Percentiles rank a stretch among this genome's conserved stretches.
Conservation (phyloP, 2,329 filamentous ascomycete species). For the Alternaria dauci region DNA sequence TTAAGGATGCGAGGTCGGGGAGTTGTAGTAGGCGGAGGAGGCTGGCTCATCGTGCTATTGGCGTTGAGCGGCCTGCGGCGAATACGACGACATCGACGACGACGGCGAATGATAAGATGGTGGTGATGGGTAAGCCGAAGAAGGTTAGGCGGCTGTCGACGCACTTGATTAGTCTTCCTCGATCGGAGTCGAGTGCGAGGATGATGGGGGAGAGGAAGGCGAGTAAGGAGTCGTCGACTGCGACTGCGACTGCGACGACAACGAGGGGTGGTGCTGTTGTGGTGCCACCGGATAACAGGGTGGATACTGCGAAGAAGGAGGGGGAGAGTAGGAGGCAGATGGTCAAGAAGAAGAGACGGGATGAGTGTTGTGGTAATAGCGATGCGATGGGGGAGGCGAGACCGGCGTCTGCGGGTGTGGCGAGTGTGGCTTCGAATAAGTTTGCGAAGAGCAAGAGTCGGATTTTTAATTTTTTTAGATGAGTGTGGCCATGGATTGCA, state of each 20-base stretch:
- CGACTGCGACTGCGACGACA: conserved; percentile 19
- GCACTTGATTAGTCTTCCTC: conserved; percentile 42
- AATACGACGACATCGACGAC: conserved; percentile 3
- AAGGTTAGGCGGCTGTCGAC: conserved; percentile 43
- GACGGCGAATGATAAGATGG: conserved; percentile 29
- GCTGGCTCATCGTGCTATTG: conserved; percentile 37
- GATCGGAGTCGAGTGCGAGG: conserved; percentile 33
- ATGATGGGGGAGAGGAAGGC: conserved; percentile 25
- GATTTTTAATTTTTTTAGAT: conserved; percentile 50
- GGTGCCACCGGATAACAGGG: no score
- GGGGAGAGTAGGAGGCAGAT: conserved; percentile 26
- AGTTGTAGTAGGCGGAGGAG: conserved; percentile 34
- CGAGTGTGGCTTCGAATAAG: conserved; percentile 39
- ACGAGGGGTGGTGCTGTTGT: conserved; percentile 12
- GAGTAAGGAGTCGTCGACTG: conserved; percentile 27
- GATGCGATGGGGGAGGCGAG: conserved; percentile 1
- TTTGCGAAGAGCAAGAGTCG: conserved; percentile 47
- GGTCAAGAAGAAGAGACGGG: conserved; percentile 18
- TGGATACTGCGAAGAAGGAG: no score
- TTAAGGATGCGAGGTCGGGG: conserved; percentile 40
- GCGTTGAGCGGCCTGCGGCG: conserved; percentile 24
- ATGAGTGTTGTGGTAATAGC: background rate
- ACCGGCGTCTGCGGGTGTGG: conserved; percentile 8
- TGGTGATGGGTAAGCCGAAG: conserved; percentile 34
- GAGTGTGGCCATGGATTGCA: background rate